Base-by-base conservation (phyloP, 805 yeast species). In the Pichia nanzhaoensis region DNA sequence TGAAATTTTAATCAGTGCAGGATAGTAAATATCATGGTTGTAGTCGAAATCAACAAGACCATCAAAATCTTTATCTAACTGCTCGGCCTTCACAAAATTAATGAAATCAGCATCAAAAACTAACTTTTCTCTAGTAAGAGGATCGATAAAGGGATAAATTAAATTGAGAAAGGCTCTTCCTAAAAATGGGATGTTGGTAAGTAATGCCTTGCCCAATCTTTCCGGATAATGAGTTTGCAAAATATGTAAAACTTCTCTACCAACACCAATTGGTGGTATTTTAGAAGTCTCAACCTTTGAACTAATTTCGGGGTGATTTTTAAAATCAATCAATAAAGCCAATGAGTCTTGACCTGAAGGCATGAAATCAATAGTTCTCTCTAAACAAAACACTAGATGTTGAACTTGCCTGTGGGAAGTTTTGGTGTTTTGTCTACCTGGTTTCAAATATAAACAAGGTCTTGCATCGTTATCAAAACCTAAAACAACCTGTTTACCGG, bases 151-250 rank as follows among this genome's bases (percentile, higher is more conserved):
- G 5, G 99, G 99, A 56, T 86, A 87, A 52, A 91, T 90, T 51
- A 93, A 68, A 67, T 85, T 90, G 54, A 93, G 69, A 57, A 93
- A 93, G 9, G 96, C 82, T 86, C 95, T 85, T 6, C 90, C 98
- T 45, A 90, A 66, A 77, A 93, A 85, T 13, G 98, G 98, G 53
- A 93, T 89, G 64, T 93, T 91, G 40, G 95, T 86, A 44, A 93
- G 71, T 39, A 90, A 71, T 0, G 97, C 97, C 60, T 82, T 84
- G 34, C 99, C 99, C 48, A 93, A 72, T 57, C 99, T 77, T 63
- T 93, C 99, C 4, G 99, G 99, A 63, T 93, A 93, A 65, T 93
- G 99, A 12, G 95, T 89, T 67, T 93, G 99, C 55, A 93, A 70
- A 61, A 93, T 93, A 63, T 84, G 87, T 53, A 93, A 73, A 28